A percentile compares a stretch with the other conserved stretches of the same genome.
These are phyloP conservation scores for Barnettozyma vustinii DNA, from an alignment of 805 yeast genomes.

Conservation along the genomic window DNA sequence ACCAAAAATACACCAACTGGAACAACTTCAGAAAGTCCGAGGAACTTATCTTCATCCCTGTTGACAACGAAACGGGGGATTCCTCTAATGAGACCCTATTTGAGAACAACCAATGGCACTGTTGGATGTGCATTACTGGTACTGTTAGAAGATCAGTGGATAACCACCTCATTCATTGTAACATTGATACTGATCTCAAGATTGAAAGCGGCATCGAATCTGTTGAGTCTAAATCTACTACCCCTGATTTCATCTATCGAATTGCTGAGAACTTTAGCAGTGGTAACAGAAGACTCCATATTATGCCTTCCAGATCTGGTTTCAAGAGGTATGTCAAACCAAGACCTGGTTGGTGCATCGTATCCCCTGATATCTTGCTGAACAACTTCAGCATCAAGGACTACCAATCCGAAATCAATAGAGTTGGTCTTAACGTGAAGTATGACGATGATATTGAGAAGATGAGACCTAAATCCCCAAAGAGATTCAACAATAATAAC, in stretches of 20 bases:
- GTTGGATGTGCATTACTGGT: conserved; percentile 97
- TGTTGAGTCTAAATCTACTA: conserved; percentile 34
- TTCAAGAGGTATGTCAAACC: conserved; percentile 54
- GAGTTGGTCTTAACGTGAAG: conserved; percentile 54
- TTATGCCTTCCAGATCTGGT: conserved; percentile 71
- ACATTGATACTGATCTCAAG: conserved; percentile 82
- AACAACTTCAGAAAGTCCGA: conserved; percentile 82
- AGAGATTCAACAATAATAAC: conserved; percentile 1
- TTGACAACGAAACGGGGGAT: conserved; percentile 33
- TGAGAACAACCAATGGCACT: conserved; percentile 86
- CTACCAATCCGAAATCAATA: conserved; percentile 39
- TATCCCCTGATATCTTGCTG: conserved; percentile 77
- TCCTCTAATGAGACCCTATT: conserved; percentile 51
- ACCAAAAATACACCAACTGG: conserved; percentile 42
- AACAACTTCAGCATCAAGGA: conserved; percentile 55
- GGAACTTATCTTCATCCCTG: conserved; percentile 77
- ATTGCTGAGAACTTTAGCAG: conserved; percentile 87
- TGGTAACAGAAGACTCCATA: conserved; percentile 77
- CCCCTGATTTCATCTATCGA: conserved; percentile 71
- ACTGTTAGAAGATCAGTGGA: conserved; percentile 85
- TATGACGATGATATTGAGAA: conserved; percentile 68
- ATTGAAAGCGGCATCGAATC: conserved; percentile 44
- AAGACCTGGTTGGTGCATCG: conserved; percentile 87
- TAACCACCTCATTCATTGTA: conserved; percentile 82
- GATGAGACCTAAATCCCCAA: conserved; percentile 81